These are phyloP conservation scores for Sambucus nigra DNA, from an alignment of 129 eudicot genomes.

Conservation along the genomic window DNA sequence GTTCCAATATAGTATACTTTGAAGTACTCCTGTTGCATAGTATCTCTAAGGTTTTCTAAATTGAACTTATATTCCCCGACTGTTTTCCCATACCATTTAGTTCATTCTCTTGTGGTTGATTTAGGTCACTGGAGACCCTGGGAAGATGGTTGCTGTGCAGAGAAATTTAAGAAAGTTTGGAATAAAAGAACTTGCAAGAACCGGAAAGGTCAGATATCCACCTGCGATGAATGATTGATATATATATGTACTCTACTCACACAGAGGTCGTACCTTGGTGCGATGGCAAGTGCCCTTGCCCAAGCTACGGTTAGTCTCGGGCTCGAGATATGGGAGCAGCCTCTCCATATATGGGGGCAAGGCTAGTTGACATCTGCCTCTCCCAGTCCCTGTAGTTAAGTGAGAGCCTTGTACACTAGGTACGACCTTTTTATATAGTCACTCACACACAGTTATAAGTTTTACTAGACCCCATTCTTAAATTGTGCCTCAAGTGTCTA, in stretches of 20 bases:
- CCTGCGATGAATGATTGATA: neutral
- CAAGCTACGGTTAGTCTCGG: too few relatives aligned
- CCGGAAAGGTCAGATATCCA: slow-evolving; percentile 64
- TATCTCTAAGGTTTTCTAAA: neutral
- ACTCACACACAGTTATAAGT: neutral
- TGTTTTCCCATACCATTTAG: neutral
- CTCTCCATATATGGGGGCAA: too few relatives aligned
- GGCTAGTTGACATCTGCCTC: too few relatives aligned
- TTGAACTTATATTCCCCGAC: neutral
- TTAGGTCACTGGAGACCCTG: slow-evolving; percentile 99
- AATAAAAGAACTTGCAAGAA: slow-evolving; percentile 76
- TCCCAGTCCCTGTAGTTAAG: too few relatives aligned
- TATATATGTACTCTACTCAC: neutral
- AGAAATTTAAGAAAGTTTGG: slow-evolving; percentile 82
- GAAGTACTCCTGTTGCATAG: neutral
- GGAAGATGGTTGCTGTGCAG: slow-evolving; percentile 74
- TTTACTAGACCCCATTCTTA: neutral
- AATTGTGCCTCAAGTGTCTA: neutral
- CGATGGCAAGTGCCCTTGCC: too few relatives aligned
- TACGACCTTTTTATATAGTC: too few relatives aligned
- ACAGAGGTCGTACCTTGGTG: too few relatives aligned
- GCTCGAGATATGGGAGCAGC: too few relatives aligned
- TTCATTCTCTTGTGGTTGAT: slow-evolving; percentile 12
- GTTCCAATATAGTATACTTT: neutral
- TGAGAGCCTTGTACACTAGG: too few relatives aligned